Evolutionary conservation across 306 rosid genomes (phyloP).

Genomic region (Prunus persica): Prunus_persica_NCBIv2 NC_034012.1:8298001-8298500

Average conservation of each 20-base stretch:
- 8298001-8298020: conserved; percentile 63
- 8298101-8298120: conserved; percentile 42
- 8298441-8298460: conserved; percentile 55
- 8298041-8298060: conserved; percentile 46
- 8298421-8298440: conserved; percentile 85
- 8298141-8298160: conserved; percentile 63
- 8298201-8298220: conserved; percentile 31
- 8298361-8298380: conserved; percentile 72
- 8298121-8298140: conserved; percentile 86
- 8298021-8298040: conserved; percentile 78
- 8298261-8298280: conserved; percentile 50
- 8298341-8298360: conserved; percentile 56
- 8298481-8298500: conserved; percentile 59
- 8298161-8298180: conserved; percentile 44
- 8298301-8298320: conserved; percentile 65
- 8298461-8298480: conserved; percentile 51
- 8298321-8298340: conserved; percentile 68
- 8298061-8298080: conserved; percentile 78
- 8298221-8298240: conserved; percentile 48
- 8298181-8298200: conserved; percentile 42
- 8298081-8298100: conserved; percentile 55
- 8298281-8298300: conserved; percentile 65
- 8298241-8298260: conserved; percentile 43
- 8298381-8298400: conserved; percentile 78
- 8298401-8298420: conserved; percentile 81